These are phyloP conservation scores for Entoloma clypeatum DNA, from an alignment of 1,284 basidiomycete species.

Conservation along the genomic window DNA sequence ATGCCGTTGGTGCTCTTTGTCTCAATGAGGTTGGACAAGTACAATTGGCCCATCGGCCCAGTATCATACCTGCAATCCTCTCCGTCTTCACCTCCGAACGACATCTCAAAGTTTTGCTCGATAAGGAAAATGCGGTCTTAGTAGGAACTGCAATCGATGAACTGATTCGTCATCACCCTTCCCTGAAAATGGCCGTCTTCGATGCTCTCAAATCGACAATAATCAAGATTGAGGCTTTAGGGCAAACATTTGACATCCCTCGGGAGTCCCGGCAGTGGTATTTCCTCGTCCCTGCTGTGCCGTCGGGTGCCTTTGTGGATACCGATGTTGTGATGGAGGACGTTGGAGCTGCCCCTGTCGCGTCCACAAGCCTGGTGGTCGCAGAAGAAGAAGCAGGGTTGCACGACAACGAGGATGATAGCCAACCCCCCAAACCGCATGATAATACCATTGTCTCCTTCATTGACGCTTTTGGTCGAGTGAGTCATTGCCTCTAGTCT, in stretches of 20 bases:
- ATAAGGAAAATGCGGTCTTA: slow-evolving; percentile 89
- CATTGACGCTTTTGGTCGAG: slow-evolving; percentile 73
- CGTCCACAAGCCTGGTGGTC: slow-evolving; percentile 12
- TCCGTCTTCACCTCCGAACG: slow-evolving; percentile 82
- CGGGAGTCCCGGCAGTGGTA: slow-evolving; percentile 66
- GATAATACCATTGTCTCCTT: slow-evolving; percentile 74
- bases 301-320: slow-evolving; percentile 27
- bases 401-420: slow-evolving; percentile 26
- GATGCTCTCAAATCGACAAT: slow-evolving; percentile 71
- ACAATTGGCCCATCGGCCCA: slow-evolving; percentile 72
- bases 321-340: slow-evolving; percentile 54
- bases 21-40: slow-evolving; percentile 89
- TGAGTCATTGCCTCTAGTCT: slow-evolving; percentile 30
- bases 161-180: slow-evolving; percentile 93
- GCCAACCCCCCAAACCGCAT: slow-evolving; percentile 47
- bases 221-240: slow-evolving; percentile 70
- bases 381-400: slow-evolving; percentile 21
- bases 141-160: slow-evolving; percentile 93
- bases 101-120: slow-evolving; percentile 84
- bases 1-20: slow-evolving; percentile 96
- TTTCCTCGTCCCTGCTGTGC: slow-evolving; percentile 40
- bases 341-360: slow-evolving; percentile 25
- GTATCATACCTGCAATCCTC: slow-evolving; percentile 83
- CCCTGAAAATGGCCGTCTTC: slow-evolving; percentile 78
- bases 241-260: slow-evolving; percentile 54